Evolutionary conservation across 2,329 filamentous ascomycete genomes (phyloP), one percentile per base, ranked within the genome.

Genomic region (Graphilbum fragrans): DNA sequence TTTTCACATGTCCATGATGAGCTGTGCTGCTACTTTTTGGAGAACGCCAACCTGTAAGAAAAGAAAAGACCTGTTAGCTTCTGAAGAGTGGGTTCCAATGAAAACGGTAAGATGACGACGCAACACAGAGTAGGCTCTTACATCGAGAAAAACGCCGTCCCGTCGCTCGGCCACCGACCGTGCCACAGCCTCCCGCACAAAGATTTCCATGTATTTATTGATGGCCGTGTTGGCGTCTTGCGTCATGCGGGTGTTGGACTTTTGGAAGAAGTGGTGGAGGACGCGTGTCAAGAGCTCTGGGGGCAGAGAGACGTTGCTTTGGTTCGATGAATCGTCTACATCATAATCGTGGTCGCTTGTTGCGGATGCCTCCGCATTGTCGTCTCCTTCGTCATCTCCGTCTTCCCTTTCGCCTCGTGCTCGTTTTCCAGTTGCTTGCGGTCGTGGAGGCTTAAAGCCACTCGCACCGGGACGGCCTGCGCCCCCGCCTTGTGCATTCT

Each of bases 191-290:
- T 96, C 90, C 47, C 83, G 72, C 41, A 94, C 82, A 62, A 95
- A 96, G 0, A 90, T 76, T 59, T 95, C 86, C 60, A 95, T 72
- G 57, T 96, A 96, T 62, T 82, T 86, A 14, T 78, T 82, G 44
- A 88, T 73, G 1, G 87, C 74, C 7, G 66, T 70, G 56, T 88
- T 85, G 4, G 86, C 86, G 53, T 87, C 83, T 52, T 76, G 80
- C 8, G 80, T 79, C 49, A 94, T 78, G 50, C 81, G 71, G 20
- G 82, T 88, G 42, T 34, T 25, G 12, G 39, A 38, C 45, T 72
- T 70, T 51, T 81, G 69, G 55, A 95, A 94, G 56, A 83, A 77
- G 51, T 88, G 77, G 56, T 93, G 81, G 27, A 95, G 66, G 4
- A 95, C 64, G 29, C 78, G 74, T 10, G 83, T 82, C 33, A 95